A percentile compares a stretch with the other conserved stretches of the same genome.
phyloP scores from a whole-genome alignment of 1,284 basidiomycete genomes.

The Malassezia equina region DNA sequence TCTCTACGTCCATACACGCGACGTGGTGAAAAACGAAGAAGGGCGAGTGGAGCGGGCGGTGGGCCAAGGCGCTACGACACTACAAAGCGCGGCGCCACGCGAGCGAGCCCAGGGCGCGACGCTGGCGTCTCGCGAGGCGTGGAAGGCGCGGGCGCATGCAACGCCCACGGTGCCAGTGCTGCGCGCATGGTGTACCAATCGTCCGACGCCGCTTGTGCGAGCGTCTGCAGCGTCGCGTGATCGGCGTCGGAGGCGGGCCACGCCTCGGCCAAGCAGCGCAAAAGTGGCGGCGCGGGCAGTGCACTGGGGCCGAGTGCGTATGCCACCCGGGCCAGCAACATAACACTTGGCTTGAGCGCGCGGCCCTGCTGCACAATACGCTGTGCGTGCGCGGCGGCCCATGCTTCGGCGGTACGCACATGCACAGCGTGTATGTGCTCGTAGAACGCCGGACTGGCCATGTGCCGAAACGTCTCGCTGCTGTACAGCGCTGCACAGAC shows the following conservation, averaged over 20 bases:
- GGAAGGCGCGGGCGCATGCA: neutral
- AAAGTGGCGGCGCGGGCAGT: neutral
- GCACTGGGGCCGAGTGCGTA: neutral
- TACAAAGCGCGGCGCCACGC: slow-evolving; percentile 9
- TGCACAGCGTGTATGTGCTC: neutral
- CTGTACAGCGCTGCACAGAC: slow-evolving; percentile 2
- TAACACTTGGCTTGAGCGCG: neutral
- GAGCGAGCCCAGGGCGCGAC: slow-evolving; percentile 1
- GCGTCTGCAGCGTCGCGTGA: neutral
- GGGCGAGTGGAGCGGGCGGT: neutral
- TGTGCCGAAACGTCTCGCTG: neutral
- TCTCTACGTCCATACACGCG: neutral
- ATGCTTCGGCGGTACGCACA: neutral
- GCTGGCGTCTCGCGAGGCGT: neutral
- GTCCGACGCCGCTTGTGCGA: neutral
- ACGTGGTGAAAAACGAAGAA: neutral
- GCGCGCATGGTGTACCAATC: slow-evolving; percentile 1
- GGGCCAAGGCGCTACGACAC: slow-evolving; percentile 7
- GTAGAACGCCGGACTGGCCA: neutral
- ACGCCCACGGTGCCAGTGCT: neutral
- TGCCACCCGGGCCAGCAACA: neutral
- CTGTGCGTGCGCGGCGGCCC: neutral
- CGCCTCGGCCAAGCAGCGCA: neutral
- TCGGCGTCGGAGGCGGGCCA: neutral
- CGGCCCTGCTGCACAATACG: neutral